Base-by-base conservation (phyloP, 257 asterid species). In the Eustoma russellianum region DNA sequence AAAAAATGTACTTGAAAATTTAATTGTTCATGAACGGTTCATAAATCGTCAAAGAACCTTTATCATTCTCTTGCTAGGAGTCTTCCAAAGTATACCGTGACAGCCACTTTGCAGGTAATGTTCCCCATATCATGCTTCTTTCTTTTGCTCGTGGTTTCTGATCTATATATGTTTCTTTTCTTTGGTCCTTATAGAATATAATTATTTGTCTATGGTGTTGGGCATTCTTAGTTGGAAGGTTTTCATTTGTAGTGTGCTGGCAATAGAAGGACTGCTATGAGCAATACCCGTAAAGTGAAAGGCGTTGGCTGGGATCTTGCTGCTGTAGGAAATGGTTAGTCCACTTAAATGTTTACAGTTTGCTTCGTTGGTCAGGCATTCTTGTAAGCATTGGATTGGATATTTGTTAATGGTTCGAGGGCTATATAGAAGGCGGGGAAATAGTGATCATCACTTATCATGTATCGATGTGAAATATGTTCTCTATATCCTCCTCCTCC, bases 291-390 rank as follows among this genome's bases (percentile, higher is more conserved):
- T 50, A 75, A 59, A 33, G 98, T 92, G 69, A 92, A 49, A 67
- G 98, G 98, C 67, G 97, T 92, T 76, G 98, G 98, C 45, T 92
- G 98, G 98, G 98, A 83, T 33, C 57, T 79, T 72, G 75, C 93
- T 64, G 95, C 97, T 1, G 49, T 92, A 65, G 97, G 98, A 76
- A 92, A 92, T 77, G 98, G 98, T 88, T 62, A 75, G 88, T 50
- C 46, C 41, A 50, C 45, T 1, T 13, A 24, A 44, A n/a, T 3
- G 16, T 48, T 12, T 11, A 1, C 17, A 2, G 1, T 11, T 14
- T 5, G 8, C 8, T 54, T 34, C 8, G 13, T 48, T 48, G 28
- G 41, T 12, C 24, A 40, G 48, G 43, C 33, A 12, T 30, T 18
- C 24, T 12, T 33, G 15, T 41, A 24, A 9, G 17, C 35, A 17